Base-by-base conservation (phyloP, 2,329 filamentous ascomycete genomes). In the Ascochyta rabiei region DNA sequence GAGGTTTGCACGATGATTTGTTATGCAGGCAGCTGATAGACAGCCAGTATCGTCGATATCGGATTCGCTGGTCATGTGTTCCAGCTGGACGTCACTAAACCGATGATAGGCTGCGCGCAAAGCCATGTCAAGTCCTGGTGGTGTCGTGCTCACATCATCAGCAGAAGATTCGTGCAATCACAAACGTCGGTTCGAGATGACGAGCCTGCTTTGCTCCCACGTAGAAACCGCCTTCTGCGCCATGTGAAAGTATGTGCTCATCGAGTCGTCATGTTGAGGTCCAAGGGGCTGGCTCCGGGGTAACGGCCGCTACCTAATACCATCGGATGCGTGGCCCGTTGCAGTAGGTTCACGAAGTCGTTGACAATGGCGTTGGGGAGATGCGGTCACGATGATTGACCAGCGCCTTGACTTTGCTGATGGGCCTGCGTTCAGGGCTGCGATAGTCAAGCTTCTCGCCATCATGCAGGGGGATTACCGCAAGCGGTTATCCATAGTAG, bases 401-500 rank as follows among this genome's bases (percentile, higher is more conserved):
- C 15, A 54, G 30, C 34, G n/a, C n/a, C 4, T 30, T 31, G 15
- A 42, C 39, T 21, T 23, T 46, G 30, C 12, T 45, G 26, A 6
- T 28, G 35, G 40, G 26, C 16, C 41, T 35, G 30, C 46, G 35
- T 35, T 24, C 41, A 46, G 46, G 42, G 31, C 41, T 24, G 24
- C 23, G 12, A 21, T 15, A 34, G 34, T 41, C 52, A 55, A 47
- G 47, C 42, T 42, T 42, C 48, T 28, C 30, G 41, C 46, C 47
- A 26, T 46, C 28, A 55, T 50, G 52, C 52, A 55, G 42, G 52
- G 46, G 46, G 24, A 31, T 26, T 30, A 43, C 42, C 46, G 41
- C 44, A 46, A 47, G 52, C 52, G 42, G 52, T 37, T 50, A 37
- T 55, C 37, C 19, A 49, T 21, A 55, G 42, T 39, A 50, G 52